Evolutionary conservation across 2,329 filamentous ascomycete species (phyloP).

Genomic region (Fusarium siculi): DNA sequence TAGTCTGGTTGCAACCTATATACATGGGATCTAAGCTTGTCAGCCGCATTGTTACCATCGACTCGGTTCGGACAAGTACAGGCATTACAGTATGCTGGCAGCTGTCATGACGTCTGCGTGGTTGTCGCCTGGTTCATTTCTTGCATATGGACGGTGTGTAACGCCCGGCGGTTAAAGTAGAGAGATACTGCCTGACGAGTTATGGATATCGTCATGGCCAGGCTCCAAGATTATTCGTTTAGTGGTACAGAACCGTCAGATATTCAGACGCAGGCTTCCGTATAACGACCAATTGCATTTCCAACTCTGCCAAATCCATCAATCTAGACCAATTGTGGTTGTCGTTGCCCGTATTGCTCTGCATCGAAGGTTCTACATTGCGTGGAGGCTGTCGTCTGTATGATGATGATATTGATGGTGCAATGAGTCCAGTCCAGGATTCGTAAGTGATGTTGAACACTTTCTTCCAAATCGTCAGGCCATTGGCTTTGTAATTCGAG

Average conservation of each 20-base stretch:
- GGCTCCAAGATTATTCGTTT: neutral
- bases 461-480: neutral
- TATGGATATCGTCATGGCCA: neutral
- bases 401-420: neutral
- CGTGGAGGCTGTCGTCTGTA: neutral
- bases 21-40: rapidly evolving
- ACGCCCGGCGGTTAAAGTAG: rapidly evolving
- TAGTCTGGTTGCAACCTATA: rapidly evolving
- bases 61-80: neutral
- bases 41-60: too few relatives aligned
- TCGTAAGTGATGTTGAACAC: neutral
- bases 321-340: neutral
- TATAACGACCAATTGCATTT: neutral
- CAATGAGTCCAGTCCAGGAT: neutral
- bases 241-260: rapidly evolving
- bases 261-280: neutral
- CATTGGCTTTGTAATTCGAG: neutral
- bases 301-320: rapidly evolving
- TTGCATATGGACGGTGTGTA: too few relatives aligned
- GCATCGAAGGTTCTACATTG: neutral
- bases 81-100: neutral
- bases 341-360: neutral
- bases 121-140: rapidly evolving
- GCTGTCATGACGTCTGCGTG: neutral
- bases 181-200: too few relatives aligned